Conservation (phyloP, 805 yeast genomes). For the Saccharomycopsis olivae region DNA sequence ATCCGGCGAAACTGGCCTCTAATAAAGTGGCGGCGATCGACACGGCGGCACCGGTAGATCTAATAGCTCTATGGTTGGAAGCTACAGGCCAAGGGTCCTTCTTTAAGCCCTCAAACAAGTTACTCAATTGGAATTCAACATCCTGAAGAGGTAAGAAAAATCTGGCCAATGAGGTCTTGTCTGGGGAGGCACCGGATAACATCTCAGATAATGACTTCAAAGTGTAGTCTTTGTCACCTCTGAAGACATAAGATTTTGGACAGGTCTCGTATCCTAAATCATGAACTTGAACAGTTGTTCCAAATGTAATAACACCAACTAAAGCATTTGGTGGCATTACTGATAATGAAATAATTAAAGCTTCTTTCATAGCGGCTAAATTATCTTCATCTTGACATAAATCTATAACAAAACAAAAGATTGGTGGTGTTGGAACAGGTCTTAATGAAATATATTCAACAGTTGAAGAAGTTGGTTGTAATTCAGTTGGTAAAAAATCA, state of each 20-base stretch:
- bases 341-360: conserved; percentile 63
- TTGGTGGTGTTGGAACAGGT: conserved; percentile 77
- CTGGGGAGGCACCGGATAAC: conserved; percentile 39
- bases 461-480: conserved; percentile 57
- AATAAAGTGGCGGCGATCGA: conserved; percentile 73
- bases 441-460: conserved; percentile 78
- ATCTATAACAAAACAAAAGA: conserved; percentile 78
- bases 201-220: conserved; percentile 46
- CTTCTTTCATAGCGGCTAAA: conserved; percentile 71
- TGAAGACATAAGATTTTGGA: conserved; percentile 69
- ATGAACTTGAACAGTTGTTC: conserved; percentile 85
- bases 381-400: conserved; percentile 85
- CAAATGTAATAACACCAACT: conserved; percentile 79
- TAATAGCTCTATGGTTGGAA: conserved; percentile 70
- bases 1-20: conserved; percentile 73
- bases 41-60: conserved; percentile 91
- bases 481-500: conserved; percentile 74
- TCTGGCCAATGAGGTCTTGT: conserved; percentile 34
- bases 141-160: conserved; percentile 66
- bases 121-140: conserved; percentile 76
- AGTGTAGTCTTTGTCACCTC: conserved; percentile 79
- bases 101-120: conserved; percentile 64
- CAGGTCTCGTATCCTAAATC: conserved; percentile 63
- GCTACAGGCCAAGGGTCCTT: conserved; percentile 86
- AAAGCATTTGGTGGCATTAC: conserved; percentile 82